Conservation (phyloP, 148 eudicot genomes). For the Fagopyrum esculentum region DNA sequence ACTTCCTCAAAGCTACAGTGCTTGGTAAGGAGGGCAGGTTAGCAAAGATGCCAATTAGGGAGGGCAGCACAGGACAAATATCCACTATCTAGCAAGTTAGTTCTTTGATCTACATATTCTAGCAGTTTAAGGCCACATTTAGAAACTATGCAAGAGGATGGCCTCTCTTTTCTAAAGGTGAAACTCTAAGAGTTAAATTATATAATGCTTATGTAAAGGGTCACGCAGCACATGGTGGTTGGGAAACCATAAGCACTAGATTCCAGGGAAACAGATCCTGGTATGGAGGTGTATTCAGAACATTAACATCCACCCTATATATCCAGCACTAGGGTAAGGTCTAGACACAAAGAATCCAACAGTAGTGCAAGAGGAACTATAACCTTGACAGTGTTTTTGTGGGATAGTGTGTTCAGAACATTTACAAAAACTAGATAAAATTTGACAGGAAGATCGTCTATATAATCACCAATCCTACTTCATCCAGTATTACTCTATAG, state of each 20-base stretch:
- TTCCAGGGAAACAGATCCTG: neutral
- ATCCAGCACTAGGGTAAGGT: too few relatives aligned
- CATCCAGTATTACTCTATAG: too few relatives aligned
- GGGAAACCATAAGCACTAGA: too few relatives aligned
- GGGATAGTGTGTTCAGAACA: too few relatives aligned
- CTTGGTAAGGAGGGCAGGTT: neutral
- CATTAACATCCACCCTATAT: too few relatives aligned
- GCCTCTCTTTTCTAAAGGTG: neutral
- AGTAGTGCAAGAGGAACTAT: too few relatives aligned
- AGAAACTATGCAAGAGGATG: neutral
- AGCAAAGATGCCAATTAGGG: too few relatives aligned
- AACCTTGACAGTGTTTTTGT: too few relatives aligned
- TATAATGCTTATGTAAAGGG: neutral
- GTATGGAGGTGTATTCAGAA: neutral
- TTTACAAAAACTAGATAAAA: too few relatives aligned
- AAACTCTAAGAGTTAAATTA: neutral
- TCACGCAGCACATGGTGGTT: neutral
- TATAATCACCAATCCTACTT: too few relatives aligned
- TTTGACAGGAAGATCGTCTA: too few relatives aligned
- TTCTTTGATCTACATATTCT: neutral
- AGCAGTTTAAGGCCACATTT: neutral
- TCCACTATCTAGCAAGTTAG: neutral
- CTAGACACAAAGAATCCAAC: too few relatives aligned
- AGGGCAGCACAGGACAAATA: neutral
- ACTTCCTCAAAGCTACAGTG: neutral